Evolutionary conservation across 768 basidiomycete species (phyloP), one percentile per base, ranked within the genome.

Genomic region (Termitomyces sp.): DNA sequence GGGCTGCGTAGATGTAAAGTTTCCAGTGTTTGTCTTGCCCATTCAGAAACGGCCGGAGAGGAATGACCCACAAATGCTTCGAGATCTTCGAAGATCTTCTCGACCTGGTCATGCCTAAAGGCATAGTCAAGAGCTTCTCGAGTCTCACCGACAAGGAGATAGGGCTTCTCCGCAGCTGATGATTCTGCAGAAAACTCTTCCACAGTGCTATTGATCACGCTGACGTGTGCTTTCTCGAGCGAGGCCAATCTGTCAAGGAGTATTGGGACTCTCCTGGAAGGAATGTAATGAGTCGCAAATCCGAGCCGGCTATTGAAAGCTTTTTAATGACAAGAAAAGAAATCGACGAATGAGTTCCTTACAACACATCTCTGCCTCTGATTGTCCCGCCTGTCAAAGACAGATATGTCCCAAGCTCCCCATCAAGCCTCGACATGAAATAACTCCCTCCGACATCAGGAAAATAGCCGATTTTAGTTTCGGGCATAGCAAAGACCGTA

Each of bases 391-490:
- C 86, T 9, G 96, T 98, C 65, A 99, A 76, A 11, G 87, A 93
- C 47, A 98, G 85, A 77, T 96, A 99, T n/a, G 94, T 90, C 46
- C 97, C 97, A 49, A 98, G 70, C 65, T 94, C 81, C 11, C 97
- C 97, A 69, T 99, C 97, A 62, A 98, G 75, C 65, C 88, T 85
- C 42, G 94, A 88, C 54, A 99, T 78, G 78, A 94, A 96, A 76
- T 86, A 92, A 67, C 85, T 94, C 34, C 89, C 90, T 20, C 97
- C 97, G 31, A 99, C 96, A 74, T 99, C 96, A 34, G 96, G 96
- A 65, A 77, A 86, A 70, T 92, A 94, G 48, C 90, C 91, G 68
- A 95, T 94, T 68, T 90, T 91, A 12, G 92, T 94, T 77, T 99
- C 97, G 15, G 97, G 97, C 97, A 98, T 98, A 6, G 94, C 89